Evolutionary conservation across 2,329 filamentous ascomycete species (phyloP).

Genomic region (Talaromyces sp.): DNA sequence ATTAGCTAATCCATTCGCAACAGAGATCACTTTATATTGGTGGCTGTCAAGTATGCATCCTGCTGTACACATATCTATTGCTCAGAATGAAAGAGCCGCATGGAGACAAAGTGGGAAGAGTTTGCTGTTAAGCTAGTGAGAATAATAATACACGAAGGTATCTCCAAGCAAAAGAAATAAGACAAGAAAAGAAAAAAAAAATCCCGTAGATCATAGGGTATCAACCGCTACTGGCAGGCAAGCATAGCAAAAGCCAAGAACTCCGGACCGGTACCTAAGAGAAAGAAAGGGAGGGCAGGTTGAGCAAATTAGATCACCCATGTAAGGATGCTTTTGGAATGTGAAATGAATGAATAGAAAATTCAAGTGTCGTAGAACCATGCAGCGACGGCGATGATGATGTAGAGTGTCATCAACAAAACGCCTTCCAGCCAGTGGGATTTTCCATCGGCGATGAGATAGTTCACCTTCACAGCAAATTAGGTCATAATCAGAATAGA

Average conservation of each 20-base stretch:
- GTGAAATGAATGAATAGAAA: not conserved
- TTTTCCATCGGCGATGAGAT: conserved; percentile 58
- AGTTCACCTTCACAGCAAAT: conserved; percentile 49
- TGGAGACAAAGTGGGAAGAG: not conserved
- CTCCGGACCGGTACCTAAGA: not conserved
- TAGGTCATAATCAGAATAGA: not conserved
- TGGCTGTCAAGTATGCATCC: no score
- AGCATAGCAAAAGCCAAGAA: not conserved
- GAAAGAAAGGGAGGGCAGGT: not conserved
- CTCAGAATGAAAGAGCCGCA: no score
- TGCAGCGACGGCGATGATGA: conserved; percentile 58
- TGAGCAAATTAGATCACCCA: not conserved
- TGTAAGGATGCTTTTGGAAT: not conserved
- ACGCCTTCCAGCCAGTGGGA: conserved; percentile 58
- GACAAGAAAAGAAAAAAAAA: not conserved
- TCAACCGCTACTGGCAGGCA: not conserved
- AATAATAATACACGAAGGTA: not conserved
- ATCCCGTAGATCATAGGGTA: not conserved
- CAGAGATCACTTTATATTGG: no score
- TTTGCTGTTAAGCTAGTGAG: not conserved
- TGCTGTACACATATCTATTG: no score
- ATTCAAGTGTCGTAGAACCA: conserved; percentile 38
- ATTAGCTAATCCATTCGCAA: no score
- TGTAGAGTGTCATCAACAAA: conserved; percentile 54
- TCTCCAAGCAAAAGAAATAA: not conserved